Evolutionary conservation across 495 filamentous ascomycete genomes (phyloP), one percentile per base, ranked within the genome.

Genomic region (Bacidia gigantensis): DNA sequence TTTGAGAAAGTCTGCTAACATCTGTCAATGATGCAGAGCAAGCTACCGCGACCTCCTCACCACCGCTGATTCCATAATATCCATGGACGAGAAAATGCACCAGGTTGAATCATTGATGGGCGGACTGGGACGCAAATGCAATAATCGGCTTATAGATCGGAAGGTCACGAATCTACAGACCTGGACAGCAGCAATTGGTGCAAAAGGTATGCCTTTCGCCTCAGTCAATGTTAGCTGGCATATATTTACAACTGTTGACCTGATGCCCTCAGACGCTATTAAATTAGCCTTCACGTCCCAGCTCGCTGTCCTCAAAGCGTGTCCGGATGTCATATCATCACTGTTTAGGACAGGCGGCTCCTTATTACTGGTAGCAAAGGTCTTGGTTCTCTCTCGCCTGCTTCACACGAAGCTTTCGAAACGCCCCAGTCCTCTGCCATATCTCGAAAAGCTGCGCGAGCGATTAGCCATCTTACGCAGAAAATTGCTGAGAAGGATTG

Each of bases 11-110:
- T 29, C n/a, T 10, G 49, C 48, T 58, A 11, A 63, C 12, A 14
- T n/a, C 49, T 14, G 40, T 20, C 38, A 39, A 3, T 49, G 26
- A 26, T 14, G 46, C 58, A 84, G 81, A n/a, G 86, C 77, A 52
- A 84, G 86, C 64, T 98, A 98, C 66, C 80, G 92, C 61, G 87
- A 94, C 56, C 79, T 97, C 11, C 80, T 98, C 18, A 86, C 85
- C 44, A 96, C 93, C 0, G 92, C 92, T 25, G 89, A 95, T 62
- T 78, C 81, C 22, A 98, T 98, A 60, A 81, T 96, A 24, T 73
- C 79, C 46, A 96, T 98, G 89, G 82, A 89, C 42, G 66, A 60
- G 11, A 77, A 87, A 55, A 89, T 92, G 67, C 75, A 83, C 46
- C 62, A 74, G 14, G 83, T 87, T 20, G 88, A 95, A 63, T 65